Evolutionary conservation across 2,329 filamentous ascomycete species (phyloP), one percentile per base, ranked within the genome.

Genomic region (Botrytis pseudocinerea): DNA sequence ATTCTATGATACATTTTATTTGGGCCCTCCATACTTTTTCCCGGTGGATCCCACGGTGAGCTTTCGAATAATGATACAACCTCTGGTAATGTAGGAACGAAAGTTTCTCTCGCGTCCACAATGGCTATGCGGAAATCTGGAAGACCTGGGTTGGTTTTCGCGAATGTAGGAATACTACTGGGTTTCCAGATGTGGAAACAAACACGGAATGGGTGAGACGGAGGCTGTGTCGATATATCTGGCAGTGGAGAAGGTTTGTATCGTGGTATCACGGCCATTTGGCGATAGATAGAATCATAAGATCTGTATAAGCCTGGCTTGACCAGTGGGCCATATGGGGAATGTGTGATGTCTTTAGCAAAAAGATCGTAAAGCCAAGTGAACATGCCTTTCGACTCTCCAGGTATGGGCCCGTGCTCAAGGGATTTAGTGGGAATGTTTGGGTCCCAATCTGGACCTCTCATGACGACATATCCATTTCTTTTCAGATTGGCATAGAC

Each of bases 71-170:
- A 84, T 4, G 87, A 86, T 28, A 88, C 84, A 22, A 98, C 83
- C 80, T 98, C 88, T 28, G 89, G 86, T 2, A 95, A 83, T 0
- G 91, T 91, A 0, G 96, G 96, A 20, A 97, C 84, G 2, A 83
- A 84, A 0, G 92, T 91, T 32, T 90, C 87, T 32, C 91, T 88
- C 6, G 94, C 92, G 80, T 96, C 91, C 71, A 95, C 86, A 25
- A 98, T 92, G 25, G 92, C 92, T 74, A 98, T 87, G 73, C 92
- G 90, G 82, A 97, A 98, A 80, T 98, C 93, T 0, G 95, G 94
- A 0, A 87, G 80, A 0, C 92, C 91, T 1, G 93, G 94, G 8
- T 87, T 88, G n/a, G 90, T 89, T 82, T 98, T 98, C 77, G 91
- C 90, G 84, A 95, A 96, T 0, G 87, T 85, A 16, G 77, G 86